Percentiles rank a stretch among this genome's conserved stretches.
Conservation (phyloP, 2,329 filamentous ascomycete genomes). For the Fusarium verrucosum region DNA sequence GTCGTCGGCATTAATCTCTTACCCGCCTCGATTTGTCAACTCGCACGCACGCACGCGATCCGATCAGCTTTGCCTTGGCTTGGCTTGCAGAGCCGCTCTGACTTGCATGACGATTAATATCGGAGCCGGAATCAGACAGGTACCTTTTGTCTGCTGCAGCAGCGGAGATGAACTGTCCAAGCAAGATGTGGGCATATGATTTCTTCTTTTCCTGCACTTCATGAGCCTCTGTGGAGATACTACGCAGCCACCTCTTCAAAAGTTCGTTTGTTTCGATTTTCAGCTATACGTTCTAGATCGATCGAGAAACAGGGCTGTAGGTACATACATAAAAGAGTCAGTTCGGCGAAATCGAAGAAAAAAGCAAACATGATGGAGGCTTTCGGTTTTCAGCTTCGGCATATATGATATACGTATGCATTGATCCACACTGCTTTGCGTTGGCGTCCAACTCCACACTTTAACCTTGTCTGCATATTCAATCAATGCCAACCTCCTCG, state of each 20-base stretch:
- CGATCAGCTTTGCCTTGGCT: neutral
- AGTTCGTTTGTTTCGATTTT: neutral
- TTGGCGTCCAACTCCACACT: neutral
- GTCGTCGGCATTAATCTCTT: neutral
- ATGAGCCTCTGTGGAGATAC: no score
- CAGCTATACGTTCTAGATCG: neutral
- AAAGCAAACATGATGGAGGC: conserved; percentile 11
- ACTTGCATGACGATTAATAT: conserved; percentile 22
- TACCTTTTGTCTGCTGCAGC: neutral
- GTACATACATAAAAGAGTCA: no score
- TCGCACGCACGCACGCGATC: no score
- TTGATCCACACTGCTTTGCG: conserved; percentile 13
- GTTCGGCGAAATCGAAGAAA: neutral
- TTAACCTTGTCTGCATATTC: conserved; percentile 20
- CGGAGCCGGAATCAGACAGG: conserved; percentile 18
- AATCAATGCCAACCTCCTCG: conserved; percentile 13
- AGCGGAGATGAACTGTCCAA: conserved; percentile 22
- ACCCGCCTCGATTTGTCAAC: neutral
- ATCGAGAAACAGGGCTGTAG: neutral
- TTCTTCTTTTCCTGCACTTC: neutral
- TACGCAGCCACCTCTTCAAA: neutral
- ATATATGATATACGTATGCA: no score
- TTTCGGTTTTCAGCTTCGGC: conserved; percentile 7
- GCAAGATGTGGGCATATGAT: conserved; percentile 1
- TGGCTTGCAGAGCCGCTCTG: conserved; percentile 7